Percentiles rank a stretch among this genome's conserved stretches.
phyloP scores from a whole-genome alignment of 768 basidiomycete genomes.

The Rhodosporidiobolus odoratus region DNA sequence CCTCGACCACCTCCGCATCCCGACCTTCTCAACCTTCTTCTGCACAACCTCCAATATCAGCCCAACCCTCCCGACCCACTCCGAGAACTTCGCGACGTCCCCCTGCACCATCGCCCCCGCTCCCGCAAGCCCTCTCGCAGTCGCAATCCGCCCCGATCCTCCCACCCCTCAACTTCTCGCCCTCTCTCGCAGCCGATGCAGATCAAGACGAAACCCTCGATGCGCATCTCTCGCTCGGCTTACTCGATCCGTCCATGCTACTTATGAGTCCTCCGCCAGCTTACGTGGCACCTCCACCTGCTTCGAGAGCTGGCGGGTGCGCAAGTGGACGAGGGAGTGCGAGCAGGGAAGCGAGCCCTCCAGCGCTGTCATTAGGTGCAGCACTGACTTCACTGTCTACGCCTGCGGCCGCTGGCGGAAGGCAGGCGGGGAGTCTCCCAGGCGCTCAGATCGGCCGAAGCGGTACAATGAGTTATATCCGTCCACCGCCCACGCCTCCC shows the following conservation, averaged over 20 bases:
- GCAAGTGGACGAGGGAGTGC: not conserved
- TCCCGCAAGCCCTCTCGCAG: not conserved
- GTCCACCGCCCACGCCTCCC: not conserved
- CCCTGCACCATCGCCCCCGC: not conserved
- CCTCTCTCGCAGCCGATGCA: not conserved
- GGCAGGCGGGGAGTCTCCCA: too few relatives aligned
- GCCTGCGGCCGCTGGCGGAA: not conserved
- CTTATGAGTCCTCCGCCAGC: conserved; percentile 23
- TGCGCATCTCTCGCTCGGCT: conserved; percentile 24
- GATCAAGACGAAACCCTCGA: conserved; percentile 11
- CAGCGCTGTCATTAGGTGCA: not conserved
- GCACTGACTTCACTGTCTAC: too few relatives aligned
- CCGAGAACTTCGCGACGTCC: not conserved
- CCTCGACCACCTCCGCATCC: not conserved
- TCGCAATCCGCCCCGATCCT: not conserved
- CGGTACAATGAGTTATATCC: not conserved
- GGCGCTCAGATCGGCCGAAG: too few relatives aligned
- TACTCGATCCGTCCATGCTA: conserved; percentile 24
- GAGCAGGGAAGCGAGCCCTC: not conserved
- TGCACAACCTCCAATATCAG: too few relatives aligned
- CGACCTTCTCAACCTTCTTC: not conserved
- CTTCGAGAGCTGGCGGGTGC: not conserved
- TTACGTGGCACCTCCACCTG: conserved; percentile 7
- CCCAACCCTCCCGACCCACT: too few relatives aligned
- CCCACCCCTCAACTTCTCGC: not conserved